Evolutionary conservation across 495 filamentous ascomycete species (phyloP).

Genomic region (Emericellopsis terricola): DNA sequence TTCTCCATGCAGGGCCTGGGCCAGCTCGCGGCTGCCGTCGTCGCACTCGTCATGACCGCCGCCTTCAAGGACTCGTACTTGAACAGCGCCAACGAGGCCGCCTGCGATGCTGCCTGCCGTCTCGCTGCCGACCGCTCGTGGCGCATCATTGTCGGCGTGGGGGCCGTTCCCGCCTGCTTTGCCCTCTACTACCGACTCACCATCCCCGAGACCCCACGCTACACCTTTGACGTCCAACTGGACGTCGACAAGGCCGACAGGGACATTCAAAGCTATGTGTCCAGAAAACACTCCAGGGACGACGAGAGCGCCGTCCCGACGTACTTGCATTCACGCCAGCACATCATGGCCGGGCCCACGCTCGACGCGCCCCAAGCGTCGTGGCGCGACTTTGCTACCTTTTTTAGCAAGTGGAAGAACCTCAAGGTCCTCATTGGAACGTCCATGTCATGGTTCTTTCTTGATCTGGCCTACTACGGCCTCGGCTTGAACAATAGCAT

Average conservation of each 20-base stretch:
- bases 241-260: slow-evolving; percentile 50
- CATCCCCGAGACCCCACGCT: slow-evolving; percentile 66
- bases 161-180: slow-evolving; percentile 54
- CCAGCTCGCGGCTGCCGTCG: slow-evolving; percentile 49
- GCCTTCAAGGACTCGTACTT: slow-evolving; percentile 52
- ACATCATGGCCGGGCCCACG: slow-evolving; percentile 15
- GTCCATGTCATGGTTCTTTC: slow-evolving; percentile 64
- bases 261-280: slow-evolving; percentile 48
- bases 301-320: slow-evolving; percentile 2
- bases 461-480: slow-evolving; percentile 59
- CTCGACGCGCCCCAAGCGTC: slow-evolving; percentile 44
- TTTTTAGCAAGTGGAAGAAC: slow-evolving; percentile 56
- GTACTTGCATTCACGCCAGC: slow-evolving; percentile 13
- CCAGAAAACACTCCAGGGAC: slow-evolving; percentile 37
- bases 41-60: slow-evolving; percentile 50
- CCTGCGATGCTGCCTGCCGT: slow-evolving; percentile 43
- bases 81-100: slow-evolving; percentile 17
- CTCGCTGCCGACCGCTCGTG: slow-evolving; percentile 67
- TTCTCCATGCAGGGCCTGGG: slow-evolving; percentile 81
- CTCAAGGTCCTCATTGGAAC: slow-evolving; percentile 60
- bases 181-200: slow-evolving; percentile 64
- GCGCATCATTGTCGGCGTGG: slow-evolving; percentile 65
- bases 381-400: slow-evolving; percentile 41
- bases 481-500: slow-evolving; percentile 60
- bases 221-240: slow-evolving; percentile 55